A percentile compares a stretch with the other conserved stretches of the same genome.
These are phyloP conservation scores for Chamaecyparis obtusa DNA, from an alignment of 75 land plant species.

Conservation along the genomic window DNA sequence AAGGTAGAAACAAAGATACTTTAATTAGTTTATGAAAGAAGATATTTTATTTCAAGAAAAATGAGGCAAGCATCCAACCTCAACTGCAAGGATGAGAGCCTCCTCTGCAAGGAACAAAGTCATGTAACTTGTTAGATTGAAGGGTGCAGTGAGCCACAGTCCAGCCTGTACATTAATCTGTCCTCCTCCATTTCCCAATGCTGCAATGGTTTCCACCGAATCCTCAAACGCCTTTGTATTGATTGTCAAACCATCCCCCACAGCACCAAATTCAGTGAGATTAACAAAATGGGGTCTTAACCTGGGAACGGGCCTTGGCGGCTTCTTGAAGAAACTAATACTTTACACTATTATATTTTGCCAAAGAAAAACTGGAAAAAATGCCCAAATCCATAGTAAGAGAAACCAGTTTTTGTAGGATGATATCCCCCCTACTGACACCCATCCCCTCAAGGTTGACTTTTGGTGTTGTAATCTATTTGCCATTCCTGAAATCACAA, in stretches of 20 bases:
- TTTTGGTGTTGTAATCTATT: constrained; percentile 13
- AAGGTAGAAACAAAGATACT: neutral
- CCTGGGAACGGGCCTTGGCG: constrained; percentile 37
- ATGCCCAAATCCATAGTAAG: constrained; percentile 48
- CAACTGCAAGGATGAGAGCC: constrained; percentile 70
- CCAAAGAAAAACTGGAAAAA: constrained; percentile 49
- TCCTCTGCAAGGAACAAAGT: constrained; percentile 85
- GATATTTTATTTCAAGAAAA: too few relatives aligned
- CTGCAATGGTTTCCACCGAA: constrained; percentile 62
- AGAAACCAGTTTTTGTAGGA: constrained; percentile 33
- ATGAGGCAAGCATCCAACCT: constrained; percentile 28
- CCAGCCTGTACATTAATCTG: constrained; percentile 93
- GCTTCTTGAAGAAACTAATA: constrained; percentile 25
- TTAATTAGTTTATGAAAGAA: neutral
- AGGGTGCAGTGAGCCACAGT: constrained; percentile 92
- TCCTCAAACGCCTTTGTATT: constrained; percentile 90
- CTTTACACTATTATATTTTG: constrained; percentile 37
- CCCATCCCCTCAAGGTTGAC: constrained; percentile 18
- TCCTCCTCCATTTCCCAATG: constrained; percentile 63
- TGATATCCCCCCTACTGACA: constrained; percentile 14
- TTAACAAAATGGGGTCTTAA: constrained; percentile 73
- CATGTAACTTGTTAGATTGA: constrained; percentile 92
- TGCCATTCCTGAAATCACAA: neutral
- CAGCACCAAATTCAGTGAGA: constrained; percentile 88
- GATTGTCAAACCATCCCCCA: constrained; percentile 81